Evolutionary conservation across 202 grass and related monocot genomes (phyloP), one percentile per base, ranked within the genome.

Genomic region (Eragrostis tef): DNA sequence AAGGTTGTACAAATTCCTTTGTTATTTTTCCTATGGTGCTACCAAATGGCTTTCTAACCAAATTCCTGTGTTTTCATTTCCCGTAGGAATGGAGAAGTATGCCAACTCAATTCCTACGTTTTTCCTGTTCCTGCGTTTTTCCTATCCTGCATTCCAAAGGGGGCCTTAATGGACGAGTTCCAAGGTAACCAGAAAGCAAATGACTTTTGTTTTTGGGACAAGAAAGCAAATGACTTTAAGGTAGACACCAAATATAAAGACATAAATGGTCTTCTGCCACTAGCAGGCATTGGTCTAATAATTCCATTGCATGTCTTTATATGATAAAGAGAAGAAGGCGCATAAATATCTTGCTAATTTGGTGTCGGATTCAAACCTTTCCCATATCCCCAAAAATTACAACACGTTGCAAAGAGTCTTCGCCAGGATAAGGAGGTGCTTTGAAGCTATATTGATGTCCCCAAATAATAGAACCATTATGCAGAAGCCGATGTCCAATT

Each of bases 351-450:
- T 70, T 67, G 65, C 19, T 57, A 34, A 63, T 61, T 68, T 46
- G 31, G 24, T 15, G 53, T 71, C 1, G 42, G 58, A 61, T 61
- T 20, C 4, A 21, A 60, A 94, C 94, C 92, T 98, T 98, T 47
- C 95, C 92, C 88, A 94, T 77, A 77, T 98, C 95, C 43, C 94
- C 92, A 71, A 94, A 98, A 82, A 98, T 91, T 41, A 94, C 88
- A 44, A 98, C 80, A 74, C 88, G 84, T 68, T 98, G 95, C 77
- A 94, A 82, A 88, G 88, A 94, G 65, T 93, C 88, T 80, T 98
- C 90, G 65, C 95, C 92, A 14, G 90, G 95, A 85, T 91, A 98
- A 64, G 95, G 95, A 71, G 92, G 87, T 56, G 95, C 92, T 80
- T 85, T 87, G 71, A 98, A 98, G 67, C 63, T 93, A 83, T 98